Conservation (phyloP, 2,329 filamentous ascomycete species). For the Talaromyces sp. region DNA sequence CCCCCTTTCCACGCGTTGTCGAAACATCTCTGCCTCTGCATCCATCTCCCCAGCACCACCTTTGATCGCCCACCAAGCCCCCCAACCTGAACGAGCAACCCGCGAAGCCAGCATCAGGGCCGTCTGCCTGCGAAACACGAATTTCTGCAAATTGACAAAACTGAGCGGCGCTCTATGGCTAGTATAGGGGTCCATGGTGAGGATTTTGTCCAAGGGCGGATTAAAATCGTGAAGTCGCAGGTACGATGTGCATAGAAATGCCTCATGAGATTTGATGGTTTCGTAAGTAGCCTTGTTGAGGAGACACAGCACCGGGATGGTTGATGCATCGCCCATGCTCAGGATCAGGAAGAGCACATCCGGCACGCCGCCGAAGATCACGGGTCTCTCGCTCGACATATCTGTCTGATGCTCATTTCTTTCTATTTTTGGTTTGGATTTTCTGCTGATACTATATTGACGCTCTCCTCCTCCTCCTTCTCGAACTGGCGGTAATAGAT, state of each 20-base stretch:
- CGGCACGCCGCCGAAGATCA: slow-evolving; percentile 25
- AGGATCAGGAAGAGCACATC: slow-evolving; percentile 32
- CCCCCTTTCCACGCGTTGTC: slow-evolving; percentile 26
- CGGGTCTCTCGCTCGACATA: slow-evolving; percentile 15
- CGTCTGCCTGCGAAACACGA: slow-evolving; percentile 24
- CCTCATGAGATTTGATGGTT: slow-evolving; percentile 26
- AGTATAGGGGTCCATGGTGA: slow-evolving; percentile 35
- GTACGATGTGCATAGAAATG: slow-evolving; percentile 28
- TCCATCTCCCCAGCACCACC: slow-evolving; percentile 27
- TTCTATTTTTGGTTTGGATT: background rate
- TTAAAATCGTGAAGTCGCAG: slow-evolving; percentile 47
- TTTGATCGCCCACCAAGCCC: slow-evolving; percentile 24
- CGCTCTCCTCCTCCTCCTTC: background rate
- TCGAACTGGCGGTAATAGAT: background rate
- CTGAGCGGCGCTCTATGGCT: slow-evolving; percentile 23
- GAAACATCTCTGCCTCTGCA: slow-evolving; percentile 27
- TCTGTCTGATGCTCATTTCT: slow-evolving; percentile 15
- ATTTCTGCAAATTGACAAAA: slow-evolving; percentile 24
- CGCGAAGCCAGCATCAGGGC: slow-evolving; percentile 23
- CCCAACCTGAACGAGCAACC: slow-evolving; percentile 29
- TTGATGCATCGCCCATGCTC: slow-evolving; percentile 24
- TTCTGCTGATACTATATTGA: background rate
- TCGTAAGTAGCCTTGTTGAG: slow-evolving; percentile 28
- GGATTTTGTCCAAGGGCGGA: slow-evolving; percentile 56
- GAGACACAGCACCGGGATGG: slow-evolving; percentile 24